Percentiles rank a stretch among this genome's conserved stretches.
These are phyloP conservation scores for Citrullus colocynthis DNA, from an alignment of 306 rosid genomes.

Conservation along the genomic window DNA sequence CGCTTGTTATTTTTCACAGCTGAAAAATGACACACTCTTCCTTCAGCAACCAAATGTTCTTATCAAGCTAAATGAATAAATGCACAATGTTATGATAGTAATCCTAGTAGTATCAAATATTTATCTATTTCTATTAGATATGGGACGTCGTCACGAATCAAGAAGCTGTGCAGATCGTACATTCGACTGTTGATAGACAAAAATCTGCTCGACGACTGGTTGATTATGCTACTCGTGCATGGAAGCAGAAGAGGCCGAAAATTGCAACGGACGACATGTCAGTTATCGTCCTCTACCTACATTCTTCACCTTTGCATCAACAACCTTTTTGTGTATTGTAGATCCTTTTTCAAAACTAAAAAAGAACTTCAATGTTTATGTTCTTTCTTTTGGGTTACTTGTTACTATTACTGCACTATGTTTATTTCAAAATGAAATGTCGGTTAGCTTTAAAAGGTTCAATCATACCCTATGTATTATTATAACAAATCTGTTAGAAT, in stretches of 20 bases:
- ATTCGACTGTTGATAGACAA: conserved; percentile 35
- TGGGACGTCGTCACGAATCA: conserved; percentile 88
- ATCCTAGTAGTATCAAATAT: neutral
- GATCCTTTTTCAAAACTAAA: neutral
- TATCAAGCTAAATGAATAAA: neutral
- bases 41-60: neutral
- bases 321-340: neutral
- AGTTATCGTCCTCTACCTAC: conserved; percentile 77
- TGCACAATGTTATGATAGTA: neutral
- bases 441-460: no score
- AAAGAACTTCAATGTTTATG: neutral
- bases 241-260: conserved; percentile 73
- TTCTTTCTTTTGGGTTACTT: no score
- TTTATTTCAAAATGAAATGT: no score
- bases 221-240: conserved; percentile 50
- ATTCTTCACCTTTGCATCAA: conserved; percentile 22
- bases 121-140: conserved; percentile 27
- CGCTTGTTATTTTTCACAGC: neutral
- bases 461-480: no score
- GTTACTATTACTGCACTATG: no score
- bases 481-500: no score
- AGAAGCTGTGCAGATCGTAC: conserved; percentile 69
- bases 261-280: conserved; percentile 85
- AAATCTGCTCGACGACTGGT: conserved; percentile 58
- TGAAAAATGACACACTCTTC: neutral